phyloP scores from a whole-genome alignment of 1,284 basidiomycete genomes.

The Laetiporus sulphureus region DNA sequence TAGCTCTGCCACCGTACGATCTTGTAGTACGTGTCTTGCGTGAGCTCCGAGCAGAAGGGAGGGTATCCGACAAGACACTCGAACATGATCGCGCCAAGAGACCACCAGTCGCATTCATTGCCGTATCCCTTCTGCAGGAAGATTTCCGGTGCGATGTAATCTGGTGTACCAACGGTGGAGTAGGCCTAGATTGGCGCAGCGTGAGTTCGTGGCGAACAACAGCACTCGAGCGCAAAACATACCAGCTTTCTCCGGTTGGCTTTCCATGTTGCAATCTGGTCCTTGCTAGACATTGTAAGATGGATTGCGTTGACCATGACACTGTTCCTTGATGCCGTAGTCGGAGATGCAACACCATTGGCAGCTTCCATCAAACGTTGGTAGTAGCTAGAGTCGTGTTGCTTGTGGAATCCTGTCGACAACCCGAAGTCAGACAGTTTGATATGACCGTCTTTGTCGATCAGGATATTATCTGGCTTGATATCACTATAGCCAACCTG shows the following conservation, averaged over 20 bases:
- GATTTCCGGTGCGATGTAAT: conserved; percentile 99
- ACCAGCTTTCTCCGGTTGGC: conserved; percentile 95
- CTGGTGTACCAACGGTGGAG: conserved; percentile 97
- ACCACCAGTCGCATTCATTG: conserved; percentile 99
- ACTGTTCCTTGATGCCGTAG: conserved; percentile 64
- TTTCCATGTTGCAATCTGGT: conserved; percentile 98
- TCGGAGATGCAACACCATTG: conserved; percentile 35
- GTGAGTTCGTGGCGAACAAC: no score
- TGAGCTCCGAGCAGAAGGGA: conserved; percentile 96
- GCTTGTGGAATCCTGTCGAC: conserved; percentile 97
- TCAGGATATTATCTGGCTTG: conserved; percentile 98
- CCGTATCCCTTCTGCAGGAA: conserved; percentile 97
- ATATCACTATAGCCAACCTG: conserved; percentile 66
- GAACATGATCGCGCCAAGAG: conserved; percentile 95
- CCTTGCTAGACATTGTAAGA: conserved; percentile 86
- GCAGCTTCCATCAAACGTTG: conserved; percentile 72
- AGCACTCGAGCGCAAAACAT: conserved; percentile 21
- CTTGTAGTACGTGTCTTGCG: conserved; percentile 97
- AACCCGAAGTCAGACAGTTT: conserved; percentile 98
- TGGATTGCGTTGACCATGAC: conserved; percentile 96
- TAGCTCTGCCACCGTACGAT: conserved; percentile 94
- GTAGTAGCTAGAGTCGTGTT: conserved; percentile 93
- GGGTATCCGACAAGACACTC: conserved; percentile 98
- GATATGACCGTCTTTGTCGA: conserved; percentile 94
- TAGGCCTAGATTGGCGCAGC: conserved; percentile 89